phyloP scores from a whole-genome alignment of 768 basidiomycete genomes.

The Hortiboletus flavorubellus region DNA sequence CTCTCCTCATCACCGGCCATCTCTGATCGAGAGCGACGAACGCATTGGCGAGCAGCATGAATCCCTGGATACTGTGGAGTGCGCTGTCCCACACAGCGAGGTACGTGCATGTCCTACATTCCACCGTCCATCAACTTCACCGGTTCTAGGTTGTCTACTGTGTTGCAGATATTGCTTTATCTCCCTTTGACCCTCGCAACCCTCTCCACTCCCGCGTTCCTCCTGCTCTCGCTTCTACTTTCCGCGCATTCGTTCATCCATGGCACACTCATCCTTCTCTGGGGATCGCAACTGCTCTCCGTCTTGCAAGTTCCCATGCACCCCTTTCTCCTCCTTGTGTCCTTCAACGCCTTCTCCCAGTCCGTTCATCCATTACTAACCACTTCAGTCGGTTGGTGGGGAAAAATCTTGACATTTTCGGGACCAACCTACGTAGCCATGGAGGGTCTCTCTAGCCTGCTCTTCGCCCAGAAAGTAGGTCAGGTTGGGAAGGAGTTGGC shows the following conservation, averaged over 20 bases:
- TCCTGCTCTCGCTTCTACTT: slow-evolving; percentile 75
- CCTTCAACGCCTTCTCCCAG: slow-evolving; percentile 80
- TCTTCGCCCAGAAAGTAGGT: slow-evolving; percentile 79
- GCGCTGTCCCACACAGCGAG: slow-evolving; percentile 62
- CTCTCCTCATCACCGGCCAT: background rate
- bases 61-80: slow-evolving; percentile 65
- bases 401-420: slow-evolving; percentile 60
- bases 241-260: slow-evolving; percentile 77
- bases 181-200: slow-evolving; percentile 83
- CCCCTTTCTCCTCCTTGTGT: slow-evolving; percentile 80
- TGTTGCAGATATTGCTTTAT: slow-evolving; percentile 76
- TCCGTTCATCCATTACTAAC: slow-evolving; percentile 56
- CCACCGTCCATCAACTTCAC: background rate
- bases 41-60: slow-evolving; percentile 29
- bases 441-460: slow-evolving; percentile 80
- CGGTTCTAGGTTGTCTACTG: slow-evolving; percentile 61
- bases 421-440: slow-evolving; percentile 78
- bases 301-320: slow-evolving; percentile 85
- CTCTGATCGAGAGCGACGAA: slow-evolving; percentile 2
- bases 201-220: slow-evolving; percentile 74
- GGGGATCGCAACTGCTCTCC: slow-evolving; percentile 67
- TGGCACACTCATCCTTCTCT: slow-evolving; percentile 70
- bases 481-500: slow-evolving; percentile 73
- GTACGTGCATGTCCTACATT: slow-evolving; percentile 30
- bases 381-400: slow-evolving; percentile 68